These are phyloP conservation scores for Kurtzmaniella quercitrusa DNA, from an alignment of 1,139 yeast species.

Conservation along the genomic window DNA sequence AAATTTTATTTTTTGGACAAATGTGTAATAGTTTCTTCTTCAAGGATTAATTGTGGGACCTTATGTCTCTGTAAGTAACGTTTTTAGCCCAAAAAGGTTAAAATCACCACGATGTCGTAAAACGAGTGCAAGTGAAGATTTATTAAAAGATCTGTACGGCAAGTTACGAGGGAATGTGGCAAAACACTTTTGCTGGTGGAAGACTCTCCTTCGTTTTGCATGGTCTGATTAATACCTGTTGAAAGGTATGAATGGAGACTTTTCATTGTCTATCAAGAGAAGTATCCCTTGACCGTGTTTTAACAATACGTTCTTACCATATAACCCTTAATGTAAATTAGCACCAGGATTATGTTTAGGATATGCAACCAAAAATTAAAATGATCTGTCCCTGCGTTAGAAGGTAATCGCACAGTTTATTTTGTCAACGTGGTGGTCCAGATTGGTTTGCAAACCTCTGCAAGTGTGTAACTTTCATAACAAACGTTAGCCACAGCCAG, in stretches of 20 bases:
- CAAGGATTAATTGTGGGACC: background rate
- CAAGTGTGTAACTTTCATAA: background rate
- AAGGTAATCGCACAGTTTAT: background rate
- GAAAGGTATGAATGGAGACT: no score
- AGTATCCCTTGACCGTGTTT: background rate
- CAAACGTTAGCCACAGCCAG: background rate
- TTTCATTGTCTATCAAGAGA: background rate
- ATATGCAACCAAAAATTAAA: background rate
- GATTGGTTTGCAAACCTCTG: background rate
- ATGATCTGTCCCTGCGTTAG: background rate
- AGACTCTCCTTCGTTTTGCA: background rate
- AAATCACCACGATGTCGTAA: background rate
- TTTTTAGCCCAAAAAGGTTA: background rate
- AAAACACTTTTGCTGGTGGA: background rate
- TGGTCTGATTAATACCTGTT: no score
- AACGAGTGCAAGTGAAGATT: background rate
- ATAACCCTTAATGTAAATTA: no score
- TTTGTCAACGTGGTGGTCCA: background rate
- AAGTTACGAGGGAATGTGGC: background rate
- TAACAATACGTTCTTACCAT: no score
- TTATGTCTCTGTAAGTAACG: background rate
- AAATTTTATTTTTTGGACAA: background rate
- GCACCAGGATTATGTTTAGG: background rate
- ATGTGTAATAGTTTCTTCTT: background rate
- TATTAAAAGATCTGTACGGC: background rate